Evolutionary conservation across 306 rosid genomes (phyloP).

Genomic region (Begonia loranthoides): DNA sequence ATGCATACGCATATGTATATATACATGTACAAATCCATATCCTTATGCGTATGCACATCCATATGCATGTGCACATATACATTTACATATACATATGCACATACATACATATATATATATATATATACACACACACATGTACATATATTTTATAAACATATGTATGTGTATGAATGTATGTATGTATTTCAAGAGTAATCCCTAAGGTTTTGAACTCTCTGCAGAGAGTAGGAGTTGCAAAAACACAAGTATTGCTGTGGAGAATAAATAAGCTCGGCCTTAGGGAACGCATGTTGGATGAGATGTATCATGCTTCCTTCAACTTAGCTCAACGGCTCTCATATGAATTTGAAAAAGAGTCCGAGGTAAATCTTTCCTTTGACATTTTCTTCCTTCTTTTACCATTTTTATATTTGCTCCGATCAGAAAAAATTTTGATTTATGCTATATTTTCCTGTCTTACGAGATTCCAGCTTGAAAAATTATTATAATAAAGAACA

Average conservation of each 20-base stretch:
- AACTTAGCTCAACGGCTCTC: slow-evolving; percentile 54
- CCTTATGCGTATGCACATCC: no score
- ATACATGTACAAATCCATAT: no score
- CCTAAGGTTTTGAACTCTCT: slow-evolving; percentile 3
- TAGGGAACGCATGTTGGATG: slow-evolving; percentile 62
- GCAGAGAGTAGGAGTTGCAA: slow-evolving; percentile 49
- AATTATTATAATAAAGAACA: no score
- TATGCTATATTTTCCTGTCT: background rate
- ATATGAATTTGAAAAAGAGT: slow-evolving; percentile 44
- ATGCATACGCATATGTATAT: background rate
- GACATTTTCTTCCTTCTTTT: background rate
- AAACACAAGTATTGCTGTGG: slow-evolving; percentile 39
- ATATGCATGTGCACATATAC: background rate
- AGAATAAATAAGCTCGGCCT: slow-evolving; percentile 47
- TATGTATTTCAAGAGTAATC: background rate
- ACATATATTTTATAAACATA: no score
- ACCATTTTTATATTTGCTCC: background rate
- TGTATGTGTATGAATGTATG: no score
- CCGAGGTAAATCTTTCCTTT: slow-evolving; percentile 36
- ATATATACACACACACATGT: background rate
- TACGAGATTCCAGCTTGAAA: background rate
- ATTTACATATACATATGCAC: no score
- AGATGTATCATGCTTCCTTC: slow-evolving; percentile 85
- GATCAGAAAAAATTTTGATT: background rate
- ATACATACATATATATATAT: slow-evolving; percentile 1